Evolutionary conservation across 768 basidiomycete genomes (phyloP).

Genomic region (Boletus barrowsii): DNA sequence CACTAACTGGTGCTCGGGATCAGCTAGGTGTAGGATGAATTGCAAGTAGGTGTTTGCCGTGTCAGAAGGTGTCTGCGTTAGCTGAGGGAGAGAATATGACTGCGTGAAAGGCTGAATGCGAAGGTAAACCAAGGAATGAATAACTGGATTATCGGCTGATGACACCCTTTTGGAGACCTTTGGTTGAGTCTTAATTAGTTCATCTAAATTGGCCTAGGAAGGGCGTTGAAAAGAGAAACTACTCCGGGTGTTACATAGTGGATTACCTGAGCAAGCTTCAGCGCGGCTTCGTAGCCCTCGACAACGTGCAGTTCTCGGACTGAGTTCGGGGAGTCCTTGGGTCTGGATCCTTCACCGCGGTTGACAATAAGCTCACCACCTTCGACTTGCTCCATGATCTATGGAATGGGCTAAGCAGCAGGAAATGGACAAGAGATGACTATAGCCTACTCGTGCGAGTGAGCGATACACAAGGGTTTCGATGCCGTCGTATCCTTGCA

Average conservation of each 20-base stretch:
- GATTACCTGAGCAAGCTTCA: slow-evolving; percentile 78
- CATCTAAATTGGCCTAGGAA: slow-evolving; percentile 70
- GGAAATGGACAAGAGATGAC: background rate
- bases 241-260: background rate
- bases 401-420: slow-evolving; percentile 1
- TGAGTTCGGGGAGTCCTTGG: slow-evolving; percentile 48
- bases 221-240: background rate
- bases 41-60: slow-evolving; percentile 43
- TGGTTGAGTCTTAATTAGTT: slow-evolving; percentile 65
- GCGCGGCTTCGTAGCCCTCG: slow-evolving; percentile 79
- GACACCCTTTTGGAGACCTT: slow-evolving; percentile 27
- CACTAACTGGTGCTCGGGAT: slow-evolving; percentile 75
- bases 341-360: slow-evolving; percentile 71
- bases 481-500: slow-evolving; percentile 94
- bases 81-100: slow-evolving; percentile 44
- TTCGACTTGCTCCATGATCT: slow-evolving; percentile 94
- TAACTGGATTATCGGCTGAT: slow-evolving; percentile 56
- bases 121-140: slow-evolving; percentile 88
- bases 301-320: slow-evolving; percentile 76
- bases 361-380: slow-evolving; percentile 90
- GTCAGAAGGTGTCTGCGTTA: slow-evolving; percentile 22
- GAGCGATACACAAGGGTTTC: slow-evolving; percentile 92
- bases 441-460: slow-evolving; percentile 63
- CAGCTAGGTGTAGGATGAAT: slow-evolving; percentile 63
- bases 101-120: slow-evolving; percentile 87